Evolutionary conservation across 345 rosid genomes (phyloP), one percentile per base, ranked within the genome.

Genomic region (Citrus hindsii): DNA sequence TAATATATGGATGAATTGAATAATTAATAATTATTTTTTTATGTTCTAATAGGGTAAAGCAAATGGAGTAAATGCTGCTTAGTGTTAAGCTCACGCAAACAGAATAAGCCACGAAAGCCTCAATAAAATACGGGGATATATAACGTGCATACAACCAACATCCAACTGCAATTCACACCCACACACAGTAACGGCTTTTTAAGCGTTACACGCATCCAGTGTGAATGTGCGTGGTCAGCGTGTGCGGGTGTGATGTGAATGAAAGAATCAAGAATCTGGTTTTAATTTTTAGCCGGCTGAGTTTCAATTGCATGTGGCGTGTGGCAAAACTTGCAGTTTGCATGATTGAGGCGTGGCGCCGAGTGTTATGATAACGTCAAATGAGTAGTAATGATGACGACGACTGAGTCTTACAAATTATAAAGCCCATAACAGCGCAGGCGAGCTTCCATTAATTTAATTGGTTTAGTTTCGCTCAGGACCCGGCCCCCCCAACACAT

Each of bases 341-440:
- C 88, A 86, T 80, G 85, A 84, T 84, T 84, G 84, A 83, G 83
- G 89, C 91, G 91, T 88, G 91, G 86, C 88, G 84, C 82, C 81
- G 74, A 79, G 53, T 22, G 85, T 61, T 21, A 86, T 88, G 66
- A 86, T 84, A 22, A 22, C 81, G 65, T 77, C 76, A 76, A 76
- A 79, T 82, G 83, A 81, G 73, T n/a, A 37, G 67, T 71, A 69
- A 88, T 88, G 75, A 88, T 88, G 53, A 48, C 80, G 0, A 2
- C 16, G 51, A 28, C 70, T 77, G 80, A 73, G 70, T 48, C 19
- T 32, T 27, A 0, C 9, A 80, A 62, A 69, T 5, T 19, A 56
- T 35, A 38, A 61, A 75, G 42, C 61, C 77, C 70, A 16, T 46
- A 62, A 61, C 69, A 28, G 4, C 59, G 68, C 77, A 10, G 19